These are phyloP conservation scores for Suillus weaverae DNA, from an alignment of 768 basidiomycete genomes.

Conservation along the genomic window DNA sequence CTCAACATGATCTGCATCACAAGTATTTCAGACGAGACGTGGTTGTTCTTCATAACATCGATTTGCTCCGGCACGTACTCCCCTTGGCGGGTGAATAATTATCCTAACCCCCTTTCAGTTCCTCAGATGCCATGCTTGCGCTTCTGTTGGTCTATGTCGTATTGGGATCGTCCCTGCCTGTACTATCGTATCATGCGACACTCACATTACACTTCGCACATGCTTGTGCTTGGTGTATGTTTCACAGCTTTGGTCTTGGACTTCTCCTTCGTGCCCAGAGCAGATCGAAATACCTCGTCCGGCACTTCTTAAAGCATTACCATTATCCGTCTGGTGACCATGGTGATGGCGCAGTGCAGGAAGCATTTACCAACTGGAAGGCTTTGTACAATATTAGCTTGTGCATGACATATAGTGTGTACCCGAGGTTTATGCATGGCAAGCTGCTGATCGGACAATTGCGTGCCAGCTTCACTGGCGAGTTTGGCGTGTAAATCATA, in stretches of 20 bases:
- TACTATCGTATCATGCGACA: constrained; percentile 46
- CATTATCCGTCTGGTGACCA: constrained; percentile 75
- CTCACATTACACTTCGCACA: constrained; percentile 79
- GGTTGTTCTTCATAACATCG: constrained; percentile 77
- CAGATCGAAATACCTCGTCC: constrained; percentile 82
- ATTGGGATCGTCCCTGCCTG: constrained; percentile 58
- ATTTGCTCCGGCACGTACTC: constrained; percentile 71
- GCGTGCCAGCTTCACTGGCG: constrained; percentile 69
- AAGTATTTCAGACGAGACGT: constrained; percentile 90
- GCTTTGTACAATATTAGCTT: constrained; percentile 87
- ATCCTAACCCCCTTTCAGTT: constrained; percentile 43
- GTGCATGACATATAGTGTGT: constrained; percentile 91
- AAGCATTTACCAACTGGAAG: constrained; percentile 97
- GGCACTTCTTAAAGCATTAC: constrained; percentile 95
- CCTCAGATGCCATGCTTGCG: constrained; percentile 80
- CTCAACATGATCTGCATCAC: constrained; percentile 88
- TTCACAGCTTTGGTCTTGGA: constrained; percentile 89
- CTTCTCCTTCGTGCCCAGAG: constrained; percentile 82
- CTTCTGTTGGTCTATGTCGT: constrained; percentile 72
- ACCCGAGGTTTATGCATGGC: not conserved
- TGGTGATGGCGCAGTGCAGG: constrained; percentile 77
- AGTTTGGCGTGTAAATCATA: constrained; percentile 92
- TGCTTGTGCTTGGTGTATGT: constrained; percentile 79
- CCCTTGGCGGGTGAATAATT: not conserved
- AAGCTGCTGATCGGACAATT: not conserved